Base-by-base conservation (phyloP, 139 green algal genomes). In the Chlamydomonas schloesseri region DNA sequence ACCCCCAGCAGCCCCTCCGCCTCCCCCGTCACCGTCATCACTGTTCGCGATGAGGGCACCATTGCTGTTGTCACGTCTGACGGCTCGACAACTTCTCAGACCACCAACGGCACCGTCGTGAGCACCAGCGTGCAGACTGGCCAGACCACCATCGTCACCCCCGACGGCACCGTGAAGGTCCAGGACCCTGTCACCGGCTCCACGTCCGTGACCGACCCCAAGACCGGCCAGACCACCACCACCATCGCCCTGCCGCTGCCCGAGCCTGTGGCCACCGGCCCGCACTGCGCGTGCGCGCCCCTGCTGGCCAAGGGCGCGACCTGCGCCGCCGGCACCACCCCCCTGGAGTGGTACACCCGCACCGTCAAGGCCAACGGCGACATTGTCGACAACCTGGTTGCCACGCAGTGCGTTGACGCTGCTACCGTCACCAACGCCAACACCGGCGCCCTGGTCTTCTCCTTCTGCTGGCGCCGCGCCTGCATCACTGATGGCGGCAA, bases 401-500 rank as follows among this genome's bases (percentile, higher is more conserved):
- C 47, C 21, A 37, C 24, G 26, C 67, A 76, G 34, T 85, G 79
- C 79, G 37, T 85, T 9, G 79, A 85, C 8, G 5, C 67, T 2
- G 65, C 79, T n/a, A 65, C 24, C 20, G 36, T 68, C n/a, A 67
- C 76, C 46, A 18, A n/a, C 20, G 23, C n/a, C 0, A 85, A 67
- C 10, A 85, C 79, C 1, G 47, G 67, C 18, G 79, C 79, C 2
- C 24, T 85, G 13, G 79, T 85, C 6, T 31, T 85, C 1, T 50
- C 79, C 31, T 75, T 85, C 67, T 85, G 79, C 67, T 85, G 70
- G 62, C 79, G 79, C 36, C 79, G 79, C 47, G 15, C 23, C 79
- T 85, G 79, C n/a, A 6, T 83, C 26, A 50, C 42, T 8, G 47
- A 57, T 3, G 18, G 14, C 0, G 50, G 36, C 23, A 33, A 20